phyloP scores from a whole-genome alignment of 768 basidiomycete species.

The Trametes cingulata region DNA sequence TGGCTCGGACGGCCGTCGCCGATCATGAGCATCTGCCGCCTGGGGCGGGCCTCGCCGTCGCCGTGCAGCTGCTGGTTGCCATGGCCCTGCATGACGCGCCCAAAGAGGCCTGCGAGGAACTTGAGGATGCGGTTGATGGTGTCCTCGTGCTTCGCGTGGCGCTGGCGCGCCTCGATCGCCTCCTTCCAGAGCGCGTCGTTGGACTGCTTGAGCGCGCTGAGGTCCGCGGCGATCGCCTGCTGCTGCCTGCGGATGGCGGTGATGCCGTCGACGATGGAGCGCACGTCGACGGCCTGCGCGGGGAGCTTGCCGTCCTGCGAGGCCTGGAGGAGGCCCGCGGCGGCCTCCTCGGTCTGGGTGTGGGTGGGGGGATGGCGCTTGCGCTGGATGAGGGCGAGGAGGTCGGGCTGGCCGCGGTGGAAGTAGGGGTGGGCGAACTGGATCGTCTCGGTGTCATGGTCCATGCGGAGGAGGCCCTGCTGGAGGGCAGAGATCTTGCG shows the following conservation, averaged over 20 bases:
- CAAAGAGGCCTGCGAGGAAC: constrained; percentile 92
- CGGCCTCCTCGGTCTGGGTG: constrained; percentile 30
- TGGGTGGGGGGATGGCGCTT: constrained; percentile 57
- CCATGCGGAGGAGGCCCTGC: constrained; percentile 88
- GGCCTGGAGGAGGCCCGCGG: constrained; percentile 23
- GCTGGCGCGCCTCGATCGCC: constrained; percentile 70
- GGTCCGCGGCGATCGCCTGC: constrained; percentile 80
- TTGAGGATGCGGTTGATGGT: constrained; percentile 95
- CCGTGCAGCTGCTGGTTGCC: constrained; percentile 36
- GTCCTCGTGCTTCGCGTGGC: constrained; percentile 91
- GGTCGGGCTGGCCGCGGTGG: constrained; percentile 82
- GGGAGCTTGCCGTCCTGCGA: constrained; percentile 24
- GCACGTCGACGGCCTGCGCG: constrained; percentile 69
- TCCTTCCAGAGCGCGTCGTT: constrained; percentile 94
- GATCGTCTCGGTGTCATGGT: constrained; percentile 78
- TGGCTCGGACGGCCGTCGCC: constrained; percentile 47
- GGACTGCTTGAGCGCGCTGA: constrained; percentile 83
- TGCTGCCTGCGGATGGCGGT: constrained; percentile 89
- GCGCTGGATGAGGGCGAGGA: constrained; percentile 83
- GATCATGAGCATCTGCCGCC: constrained; percentile 65
- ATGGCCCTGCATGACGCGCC: constrained; percentile 42
- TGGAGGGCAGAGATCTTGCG: constrained; percentile 95
- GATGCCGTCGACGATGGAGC: constrained; percentile 79
- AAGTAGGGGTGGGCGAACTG: constrained; percentile 94
- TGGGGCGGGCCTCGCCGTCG: constrained; percentile 44